Evolutionary conservation across 106 monocot species (phyloP).

Genomic region (Acanthochlamys bracteata): DNA sequence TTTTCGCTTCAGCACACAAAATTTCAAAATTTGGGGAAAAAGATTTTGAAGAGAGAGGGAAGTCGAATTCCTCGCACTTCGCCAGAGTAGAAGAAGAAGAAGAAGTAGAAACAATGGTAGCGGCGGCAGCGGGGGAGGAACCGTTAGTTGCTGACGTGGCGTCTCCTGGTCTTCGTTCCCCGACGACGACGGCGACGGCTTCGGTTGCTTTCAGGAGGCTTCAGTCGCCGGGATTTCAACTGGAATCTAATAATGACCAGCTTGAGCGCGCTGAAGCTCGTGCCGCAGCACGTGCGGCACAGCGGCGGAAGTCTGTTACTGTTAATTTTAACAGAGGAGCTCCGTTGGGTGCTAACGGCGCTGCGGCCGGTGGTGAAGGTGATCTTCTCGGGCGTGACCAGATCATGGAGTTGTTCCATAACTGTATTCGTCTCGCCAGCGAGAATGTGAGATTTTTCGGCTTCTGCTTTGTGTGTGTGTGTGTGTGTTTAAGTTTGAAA

Average conservation of each 20-base stretch:
- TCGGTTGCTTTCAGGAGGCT: background rate
- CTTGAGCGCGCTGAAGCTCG: slow-evolving; percentile 83
- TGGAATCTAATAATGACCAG: slow-evolving; percentile 90
- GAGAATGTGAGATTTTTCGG: slow-evolving; percentile 50
- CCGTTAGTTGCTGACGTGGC: too few species aligned
- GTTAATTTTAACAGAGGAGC: background rate
- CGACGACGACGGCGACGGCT: too few species aligned
- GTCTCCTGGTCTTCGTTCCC: too few species aligned
- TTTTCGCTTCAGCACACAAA: too few species aligned
- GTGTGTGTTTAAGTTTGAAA: background rate
- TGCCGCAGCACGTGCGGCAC: slow-evolving; percentile 49
- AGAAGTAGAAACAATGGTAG: too few species aligned
- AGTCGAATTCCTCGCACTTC: too few species aligned
- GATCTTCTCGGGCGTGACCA: slow-evolving; percentile 50
- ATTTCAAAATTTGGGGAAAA: too few species aligned
- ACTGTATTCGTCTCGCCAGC: slow-evolving; percentile 92
- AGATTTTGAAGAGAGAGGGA: too few species aligned
- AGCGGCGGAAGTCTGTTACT: slow-evolving; percentile 35
- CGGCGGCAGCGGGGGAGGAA: too few species aligned
- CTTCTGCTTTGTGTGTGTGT: background rate
- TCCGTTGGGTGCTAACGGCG: slow-evolving; percentile 2
- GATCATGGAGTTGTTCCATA: slow-evolving; percentile 88
- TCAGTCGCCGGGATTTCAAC: slow-evolving; percentile 11
- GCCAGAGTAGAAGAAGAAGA: too few species aligned
- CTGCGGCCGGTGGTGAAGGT: background rate